Conservation (phyloP, 176 grass and related monocot genomes). For the Themeda triandra region DNA sequence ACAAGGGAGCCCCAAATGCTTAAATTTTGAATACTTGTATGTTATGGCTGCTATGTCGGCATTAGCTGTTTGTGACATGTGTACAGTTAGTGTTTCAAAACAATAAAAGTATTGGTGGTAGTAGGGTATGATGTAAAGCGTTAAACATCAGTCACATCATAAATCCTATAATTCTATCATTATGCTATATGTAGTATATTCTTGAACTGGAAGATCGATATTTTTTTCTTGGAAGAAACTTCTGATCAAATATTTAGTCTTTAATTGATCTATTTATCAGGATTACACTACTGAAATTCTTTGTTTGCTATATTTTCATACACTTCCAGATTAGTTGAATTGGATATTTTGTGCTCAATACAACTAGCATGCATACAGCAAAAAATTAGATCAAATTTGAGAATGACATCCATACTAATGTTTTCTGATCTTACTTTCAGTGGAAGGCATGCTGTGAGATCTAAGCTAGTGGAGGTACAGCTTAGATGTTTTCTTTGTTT, state of each 20-base stretch:
- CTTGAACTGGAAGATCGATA: neutral
- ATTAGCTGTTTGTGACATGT: neutral
- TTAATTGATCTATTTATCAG: neutral
- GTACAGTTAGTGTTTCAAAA: neutral
- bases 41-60: neutral
- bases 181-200: neutral
- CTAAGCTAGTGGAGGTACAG: constrained; percentile 79
- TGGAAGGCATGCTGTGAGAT: constrained; percentile 91
- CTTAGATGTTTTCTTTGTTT: constrained; percentile 20
- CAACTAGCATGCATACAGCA: neutral
- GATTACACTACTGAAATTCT: neutral
- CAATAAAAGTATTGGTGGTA: neutral
- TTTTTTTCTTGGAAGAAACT: neutral
- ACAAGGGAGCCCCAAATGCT: neutral
- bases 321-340: constrained; percentile 11
- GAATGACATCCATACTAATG: neutral
- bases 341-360: neutral
- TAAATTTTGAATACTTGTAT: neutral
- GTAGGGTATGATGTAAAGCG: neutral
- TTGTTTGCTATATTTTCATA: neutral
- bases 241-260: neutral
- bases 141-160: neutral
- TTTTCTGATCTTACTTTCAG: constrained; percentile 48
- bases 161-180: neutral
- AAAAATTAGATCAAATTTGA: constrained; percentile 20